These are phyloP conservation scores for Musa itinerans DNA, from an alignment of 176 grass and related monocot species.

Conservation along the genomic window DNA sequence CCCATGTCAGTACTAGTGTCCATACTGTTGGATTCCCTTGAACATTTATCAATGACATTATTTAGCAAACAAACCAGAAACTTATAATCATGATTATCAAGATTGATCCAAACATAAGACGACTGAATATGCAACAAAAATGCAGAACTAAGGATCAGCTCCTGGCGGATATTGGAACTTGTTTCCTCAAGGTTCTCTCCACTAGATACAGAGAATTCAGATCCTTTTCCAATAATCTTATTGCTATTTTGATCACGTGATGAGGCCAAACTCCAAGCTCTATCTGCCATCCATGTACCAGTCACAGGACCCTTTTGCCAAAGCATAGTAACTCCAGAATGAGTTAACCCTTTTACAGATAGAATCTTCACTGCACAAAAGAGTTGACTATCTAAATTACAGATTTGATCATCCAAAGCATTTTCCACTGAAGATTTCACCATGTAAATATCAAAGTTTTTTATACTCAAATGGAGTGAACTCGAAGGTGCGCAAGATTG, in stretches of 20 bases:
- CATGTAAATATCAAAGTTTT: slow-evolving; percentile 66
- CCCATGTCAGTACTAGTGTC: slow-evolving; percentile 18
- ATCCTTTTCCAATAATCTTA: slow-evolving; percentile 48
- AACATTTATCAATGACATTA: slow-evolving; percentile 42
- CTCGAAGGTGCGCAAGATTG: slow-evolving; percentile 32
- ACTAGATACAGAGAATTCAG: slow-evolving; percentile 53
- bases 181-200: slow-evolving; percentile 55
- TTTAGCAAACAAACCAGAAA: slow-evolving; percentile 53
- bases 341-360: slow-evolving; percentile 40
- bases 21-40: slow-evolving; percentile 20
- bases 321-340: slow-evolving; percentile 46
- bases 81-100: slow-evolving; percentile 58
- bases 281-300: slow-evolving; percentile 47
- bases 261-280: slow-evolving; percentile 64
- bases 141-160: slow-evolving; percentile 69
- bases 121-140: slow-evolving; percentile 69
- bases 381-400: slow-evolving; percentile 29
- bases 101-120: slow-evolving; percentile 40
- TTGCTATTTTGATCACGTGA: slow-evolving; percentile 49
- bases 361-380: slow-evolving; percentile 74
- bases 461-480: slow-evolving; percentile 59
- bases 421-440: slow-evolving; percentile 31
- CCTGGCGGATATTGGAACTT: slow-evolving; percentile 39
- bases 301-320: slow-evolving; percentile 47
- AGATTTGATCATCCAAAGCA: slow-evolving; percentile 15